These are phyloP conservation scores for Aspergillus sclerotioniger DNA, from an alignment of 495 filamentous ascomycete species.

Conservation along the genomic window DNA sequence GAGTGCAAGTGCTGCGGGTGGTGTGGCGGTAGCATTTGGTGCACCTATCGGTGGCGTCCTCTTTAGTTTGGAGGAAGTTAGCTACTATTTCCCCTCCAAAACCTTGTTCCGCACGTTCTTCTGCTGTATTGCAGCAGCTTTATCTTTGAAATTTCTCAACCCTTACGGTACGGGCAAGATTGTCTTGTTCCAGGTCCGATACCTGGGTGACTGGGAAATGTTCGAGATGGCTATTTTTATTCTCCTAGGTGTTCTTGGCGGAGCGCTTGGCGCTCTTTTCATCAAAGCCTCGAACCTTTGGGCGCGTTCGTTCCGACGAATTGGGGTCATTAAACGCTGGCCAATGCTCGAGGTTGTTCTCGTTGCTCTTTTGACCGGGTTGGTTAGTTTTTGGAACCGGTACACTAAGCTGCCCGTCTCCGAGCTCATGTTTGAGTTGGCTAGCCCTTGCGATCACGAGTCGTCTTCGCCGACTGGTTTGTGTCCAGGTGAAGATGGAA, in stretches of 20 bases:
- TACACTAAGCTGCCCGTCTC: slow-evolving; percentile 87
- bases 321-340: slow-evolving; percentile 74
- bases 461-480: slow-evolving; percentile 60
- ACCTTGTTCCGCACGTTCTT: slow-evolving; percentile 98
- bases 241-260: slow-evolving; percentile 78
- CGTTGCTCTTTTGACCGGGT: slow-evolving; percentile 80
- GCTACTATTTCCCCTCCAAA: slow-evolving; percentile 98
- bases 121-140: slow-evolving; percentile 88
- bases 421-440: slow-evolving; percentile 85
- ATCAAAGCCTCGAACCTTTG: slow-evolving; percentile 92
- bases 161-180: slow-evolving; percentile 96
- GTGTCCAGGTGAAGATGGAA: slow-evolving; percentile 74
- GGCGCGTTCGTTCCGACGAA: slow-evolving; percentile 84
- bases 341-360: slow-evolving; percentile 85
- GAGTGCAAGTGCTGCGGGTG: slow-evolving; percentile 86
- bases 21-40: slow-evolving; percentile 93
- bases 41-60: slow-evolving; percentile 91
- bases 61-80: slow-evolving; percentile 92
- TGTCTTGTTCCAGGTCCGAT: slow-evolving; percentile 91
- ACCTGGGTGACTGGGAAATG: slow-evolving; percentile 88
- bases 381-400: slow-evolving; percentile 89
- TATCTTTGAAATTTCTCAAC: slow-evolving; percentile 91
- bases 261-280: slow-evolving; percentile 82
- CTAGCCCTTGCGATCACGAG: slow-evolving; percentile 77
- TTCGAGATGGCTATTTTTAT: slow-evolving; percentile 90